Base-by-base conservation (phyloP, 805 yeast species). In the Candida coleopterorum region DNA sequence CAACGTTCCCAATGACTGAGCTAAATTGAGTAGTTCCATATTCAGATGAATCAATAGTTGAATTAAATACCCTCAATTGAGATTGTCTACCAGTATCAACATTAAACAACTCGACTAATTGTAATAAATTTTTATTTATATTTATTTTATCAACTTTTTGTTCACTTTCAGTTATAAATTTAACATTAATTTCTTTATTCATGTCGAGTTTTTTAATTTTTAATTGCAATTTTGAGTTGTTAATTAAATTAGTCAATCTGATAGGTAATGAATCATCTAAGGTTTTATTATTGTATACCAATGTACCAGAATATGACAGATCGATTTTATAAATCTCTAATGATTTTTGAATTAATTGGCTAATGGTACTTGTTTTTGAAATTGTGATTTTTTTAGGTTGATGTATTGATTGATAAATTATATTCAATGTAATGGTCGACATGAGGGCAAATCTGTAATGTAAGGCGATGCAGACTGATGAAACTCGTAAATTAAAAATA, bases 191-290 rank as follows among this genome's bases (percentile, higher is more conserved):
- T 8, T 37, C 41, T 24, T 25, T 17, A 21, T 32, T 28, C 22
- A 21, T 18, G 16, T 32, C 42, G n/a, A 46, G 17, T 18, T 46
- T 33, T 6, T 28, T 38, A 10, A 48, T 32, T 34, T 40, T 41
- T 14, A 66, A 45, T 12, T 37, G 41, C 18, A 67, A 40, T 39
- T 58, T 64, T 25, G 65, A 49, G 37, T 65, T 66, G 40, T 58
- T 64, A 16, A 53, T 41, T 17, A 67, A 45, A 20, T 47, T 53
- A 11, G 65, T 53, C 28, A 60, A 52, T 31, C 68, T 43, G 7
- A 67, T 33, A 1, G 69, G 62, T 18, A 60, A 47, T 12, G 60
- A 40, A 3, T 46, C 39, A 37, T 67, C 70, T 15, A 66, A 41
- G 9, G 34, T 46, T 37, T 60, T 62, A 38, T 53, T 50, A 30